phyloP scores from a whole-genome alignment of 441 rosid species.

The Erysimum cheiri region DNA sequence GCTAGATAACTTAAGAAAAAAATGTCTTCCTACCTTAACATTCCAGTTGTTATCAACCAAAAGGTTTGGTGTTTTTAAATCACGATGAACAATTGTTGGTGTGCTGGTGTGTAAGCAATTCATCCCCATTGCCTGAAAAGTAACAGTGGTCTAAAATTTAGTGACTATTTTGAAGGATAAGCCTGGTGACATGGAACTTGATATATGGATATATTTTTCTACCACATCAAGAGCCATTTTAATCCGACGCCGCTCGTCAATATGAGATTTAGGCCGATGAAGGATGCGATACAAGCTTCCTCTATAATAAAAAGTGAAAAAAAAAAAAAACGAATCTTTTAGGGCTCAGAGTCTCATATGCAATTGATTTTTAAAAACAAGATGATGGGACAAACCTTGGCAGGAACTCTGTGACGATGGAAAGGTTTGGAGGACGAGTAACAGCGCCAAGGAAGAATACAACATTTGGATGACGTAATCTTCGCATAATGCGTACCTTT shows the following conservation, averaged over 20 bases:
- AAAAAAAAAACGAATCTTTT: conserved; percentile 12
- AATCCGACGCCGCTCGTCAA: conserved; percentile 91
- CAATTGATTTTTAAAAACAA: conserved; percentile 21
- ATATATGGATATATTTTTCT: conserved; percentile 39
- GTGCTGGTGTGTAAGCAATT: conserved; percentile 90
- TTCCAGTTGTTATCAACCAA: conserved; percentile 98
- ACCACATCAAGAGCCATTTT: conserved; percentile 99
- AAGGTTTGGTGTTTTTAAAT: conserved; percentile 97
- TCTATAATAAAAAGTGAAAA: conserved; percentile 49
- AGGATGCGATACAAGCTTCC: conserved; percentile 94
- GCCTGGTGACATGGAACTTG: background rate
- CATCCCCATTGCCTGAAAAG: conserved; percentile 93
- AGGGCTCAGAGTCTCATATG: conserved; percentile 28
- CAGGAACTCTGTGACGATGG: conserved; percentile 92
- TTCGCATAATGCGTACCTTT: conserved; percentile 96
- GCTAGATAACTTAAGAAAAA: background rate
- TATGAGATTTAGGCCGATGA: conserved; percentile 88
- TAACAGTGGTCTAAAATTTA: conserved; percentile 19
- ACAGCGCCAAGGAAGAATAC: conserved; percentile 98
- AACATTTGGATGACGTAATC: conserved; percentile 98
- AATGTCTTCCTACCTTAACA: conserved; percentile 68
- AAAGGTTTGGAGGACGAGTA: conserved; percentile 97
- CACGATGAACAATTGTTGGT: conserved; percentile 98
- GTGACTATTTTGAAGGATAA: background rate
- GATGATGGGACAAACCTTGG: conserved; percentile 68